Conservation (phyloP, 495 filamentous ascomycete species). For the Trypethelium eluteriae region DNA sequence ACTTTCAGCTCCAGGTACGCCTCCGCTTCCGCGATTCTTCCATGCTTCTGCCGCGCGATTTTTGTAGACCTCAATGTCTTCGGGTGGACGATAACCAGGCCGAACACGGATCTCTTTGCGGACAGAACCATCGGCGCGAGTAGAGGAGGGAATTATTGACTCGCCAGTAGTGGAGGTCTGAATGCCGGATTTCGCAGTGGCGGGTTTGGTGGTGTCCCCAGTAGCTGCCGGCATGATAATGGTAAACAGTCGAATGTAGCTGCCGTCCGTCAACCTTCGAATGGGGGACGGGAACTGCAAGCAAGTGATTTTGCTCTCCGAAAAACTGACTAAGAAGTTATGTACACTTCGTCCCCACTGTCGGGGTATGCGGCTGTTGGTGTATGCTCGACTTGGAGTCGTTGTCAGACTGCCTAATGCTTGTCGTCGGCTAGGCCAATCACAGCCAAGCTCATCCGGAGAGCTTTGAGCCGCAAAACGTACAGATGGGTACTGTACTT, state of each 20-base stretch:
- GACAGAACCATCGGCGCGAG: constrained; percentile 77
- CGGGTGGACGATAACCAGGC: constrained; percentile 87
- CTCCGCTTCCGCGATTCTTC: constrained; percentile 68
- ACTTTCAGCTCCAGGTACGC: constrained; percentile 72
- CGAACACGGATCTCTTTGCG: constrained; percentile 87
- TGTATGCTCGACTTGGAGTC: too few species aligned
- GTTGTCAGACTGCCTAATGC: too few species aligned
- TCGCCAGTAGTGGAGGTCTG: constrained; percentile 63
- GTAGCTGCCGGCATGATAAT: constrained; percentile 13
- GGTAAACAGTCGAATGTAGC: too few species aligned
- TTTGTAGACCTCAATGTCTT: constrained; percentile 95
- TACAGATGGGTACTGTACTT: too few species aligned
- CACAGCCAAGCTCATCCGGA: too few species aligned
- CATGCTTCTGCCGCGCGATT: constrained; percentile 82
- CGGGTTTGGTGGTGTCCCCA: constrained; percentile 8
- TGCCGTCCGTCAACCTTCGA: too few species aligned
- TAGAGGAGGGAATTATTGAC: constrained; percentile 78
- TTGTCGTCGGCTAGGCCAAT: too few species aligned
- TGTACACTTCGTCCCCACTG: too few species aligned
- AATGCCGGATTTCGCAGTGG: constrained; percentile 65
- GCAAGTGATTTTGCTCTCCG: too few species aligned
- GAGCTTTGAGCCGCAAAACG: background rate
- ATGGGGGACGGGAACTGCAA: too few species aligned
- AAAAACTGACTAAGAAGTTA: too few species aligned
- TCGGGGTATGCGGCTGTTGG: too few species aligned